Evolutionary conservation across 106 monocot species (phyloP).

Genomic region (Chionographis japonica): DNA sequence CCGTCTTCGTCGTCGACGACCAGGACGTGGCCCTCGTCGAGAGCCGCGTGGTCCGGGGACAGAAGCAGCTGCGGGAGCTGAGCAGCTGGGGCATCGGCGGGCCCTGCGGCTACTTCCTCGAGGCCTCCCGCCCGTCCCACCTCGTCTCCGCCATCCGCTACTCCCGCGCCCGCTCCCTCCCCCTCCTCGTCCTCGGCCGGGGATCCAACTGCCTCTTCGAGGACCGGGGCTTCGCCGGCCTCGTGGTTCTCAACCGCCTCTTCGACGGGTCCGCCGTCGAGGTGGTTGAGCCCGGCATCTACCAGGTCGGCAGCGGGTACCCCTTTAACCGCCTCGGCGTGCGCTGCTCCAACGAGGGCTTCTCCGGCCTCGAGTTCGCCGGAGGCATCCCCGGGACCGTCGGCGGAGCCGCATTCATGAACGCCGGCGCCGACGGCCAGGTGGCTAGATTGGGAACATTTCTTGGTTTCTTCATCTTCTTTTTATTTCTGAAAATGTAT

Average conservation of each 20-base stretch:
- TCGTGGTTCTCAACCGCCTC: no score
- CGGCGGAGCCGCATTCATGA: constrained; percentile 32
- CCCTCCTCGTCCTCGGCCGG: constrained; percentile 14
- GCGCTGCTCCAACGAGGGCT: constrained; percentile 16
- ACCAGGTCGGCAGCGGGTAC: constrained; percentile 29
- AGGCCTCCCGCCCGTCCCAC: constrained; percentile 13
- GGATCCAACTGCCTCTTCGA: constrained; percentile 42
- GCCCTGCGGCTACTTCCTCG: constrained; percentile 32
- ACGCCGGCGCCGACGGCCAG: constrained; percentile 28
- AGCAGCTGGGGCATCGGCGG: constrained; percentile 40
- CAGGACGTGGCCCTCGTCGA: constrained; percentile 6
- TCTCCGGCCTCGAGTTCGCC: constrained; percentile 31
- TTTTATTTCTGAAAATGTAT: no score
- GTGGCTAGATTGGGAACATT: background rate
- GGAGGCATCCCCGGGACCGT: constrained; percentile 24
- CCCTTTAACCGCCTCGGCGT: constrained; percentile 21
- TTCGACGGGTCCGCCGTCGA: constrained; percentile 26
- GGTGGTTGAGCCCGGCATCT: constrained; percentile 14
- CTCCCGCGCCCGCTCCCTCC: constrained; percentile 1
- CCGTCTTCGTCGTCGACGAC: background rate
- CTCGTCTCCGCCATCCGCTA: constrained; percentile 20
- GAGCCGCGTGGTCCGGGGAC: background rate
- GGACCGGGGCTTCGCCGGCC: constrained; percentile 13
- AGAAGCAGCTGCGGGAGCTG: constrained; percentile 26
- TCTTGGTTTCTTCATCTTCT: background rate